Conservation (phyloP, 768 basidiomycete genomes). For the Aureoboletus auriporus region DNA sequence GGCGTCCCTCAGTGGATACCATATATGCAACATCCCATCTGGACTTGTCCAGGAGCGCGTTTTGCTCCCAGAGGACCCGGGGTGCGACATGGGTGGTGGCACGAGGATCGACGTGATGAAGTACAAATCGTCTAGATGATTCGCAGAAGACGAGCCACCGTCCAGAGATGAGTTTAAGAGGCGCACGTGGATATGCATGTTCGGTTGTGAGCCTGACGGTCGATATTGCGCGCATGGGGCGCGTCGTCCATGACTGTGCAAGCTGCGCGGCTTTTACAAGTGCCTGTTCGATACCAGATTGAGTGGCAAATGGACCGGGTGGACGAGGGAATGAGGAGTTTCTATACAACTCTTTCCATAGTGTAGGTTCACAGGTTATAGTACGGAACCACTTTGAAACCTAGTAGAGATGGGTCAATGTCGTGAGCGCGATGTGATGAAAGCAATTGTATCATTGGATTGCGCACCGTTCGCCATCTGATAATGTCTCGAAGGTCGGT, state of each 20-base stretch:
- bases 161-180: background rate
- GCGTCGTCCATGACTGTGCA: too few relatives aligned
- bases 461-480: too few relatives aligned
- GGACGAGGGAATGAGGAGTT: background rate
- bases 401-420: background rate
- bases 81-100: background rate
- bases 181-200: accelerated
- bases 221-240: background rate
- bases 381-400: constrained; percentile 3
- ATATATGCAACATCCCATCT: background rate
- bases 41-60: accelerated
- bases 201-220: background rate
- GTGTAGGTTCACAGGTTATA: background rate
- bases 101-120: background rate
- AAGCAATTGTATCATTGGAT: too few relatives aligned
- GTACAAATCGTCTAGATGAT: background rate
- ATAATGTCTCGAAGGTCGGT: too few relatives aligned
- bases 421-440: too few relatives aligned
- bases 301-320: background rate
- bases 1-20: background rate
- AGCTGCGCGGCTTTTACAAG: constrained; percentile 1
- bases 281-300: background rate
- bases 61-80: background rate
- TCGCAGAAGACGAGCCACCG: constrained; percentile 1
- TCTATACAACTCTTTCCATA: constrained; percentile 2